Evolutionary conservation across 805 yeast genomes (phyloP).

Genomic region (Jamesozyma lodderae): DNA sequence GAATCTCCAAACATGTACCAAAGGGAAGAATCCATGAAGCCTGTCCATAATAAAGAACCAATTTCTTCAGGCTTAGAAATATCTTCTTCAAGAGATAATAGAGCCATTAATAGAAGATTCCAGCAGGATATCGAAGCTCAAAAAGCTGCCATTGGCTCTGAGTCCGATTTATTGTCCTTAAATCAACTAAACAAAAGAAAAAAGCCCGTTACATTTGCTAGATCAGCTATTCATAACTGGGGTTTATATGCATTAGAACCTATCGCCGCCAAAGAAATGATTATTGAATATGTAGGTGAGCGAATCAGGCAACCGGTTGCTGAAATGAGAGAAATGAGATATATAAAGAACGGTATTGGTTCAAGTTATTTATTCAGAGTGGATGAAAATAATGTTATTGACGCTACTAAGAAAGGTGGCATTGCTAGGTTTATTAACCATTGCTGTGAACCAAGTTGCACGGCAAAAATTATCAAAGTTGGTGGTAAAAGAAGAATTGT

Average conservation of each 20-base stretch:
- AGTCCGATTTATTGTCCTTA: slow-evolving; percentile 70
- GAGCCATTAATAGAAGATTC: slow-evolving; percentile 79
- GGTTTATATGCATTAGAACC: slow-evolving; percentile 94
- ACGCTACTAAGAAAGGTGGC: slow-evolving; percentile 96
- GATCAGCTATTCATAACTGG: slow-evolving; percentile 98
- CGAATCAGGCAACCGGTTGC: slow-evolving; percentile 89
- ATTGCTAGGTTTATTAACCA: slow-evolving; percentile 95
- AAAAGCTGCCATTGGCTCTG: slow-evolving; percentile 66
- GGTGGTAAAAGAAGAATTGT: slow-evolving; percentile 92
- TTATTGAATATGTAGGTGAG: slow-evolving; percentile 96
- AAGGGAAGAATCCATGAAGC: slow-evolving; percentile 16
- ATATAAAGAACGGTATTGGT: slow-evolving; percentile 86
- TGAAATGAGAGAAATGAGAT: slow-evolving; percentile 80
- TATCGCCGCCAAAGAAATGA: slow-evolving; percentile 93
- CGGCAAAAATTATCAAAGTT: slow-evolving; percentile 91
- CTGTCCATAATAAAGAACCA: slow-evolving; percentile 11
- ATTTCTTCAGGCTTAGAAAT: slow-evolving; percentile 23
- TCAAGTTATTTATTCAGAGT: slow-evolving; percentile 87
- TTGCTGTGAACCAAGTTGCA: slow-evolving; percentile 95
- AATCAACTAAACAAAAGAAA: slow-evolving; percentile 83
- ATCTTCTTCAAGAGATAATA: slow-evolving; percentile 73
- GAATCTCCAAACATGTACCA: slow-evolving; percentile 25
- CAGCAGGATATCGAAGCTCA: slow-evolving; percentile 85
- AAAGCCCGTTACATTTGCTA: slow-evolving; percentile 92
- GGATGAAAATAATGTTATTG: slow-evolving; percentile 90